Conservation (phyloP, 352 stramenopile genomes). For the Phytophthora citrophthora region DNA sequence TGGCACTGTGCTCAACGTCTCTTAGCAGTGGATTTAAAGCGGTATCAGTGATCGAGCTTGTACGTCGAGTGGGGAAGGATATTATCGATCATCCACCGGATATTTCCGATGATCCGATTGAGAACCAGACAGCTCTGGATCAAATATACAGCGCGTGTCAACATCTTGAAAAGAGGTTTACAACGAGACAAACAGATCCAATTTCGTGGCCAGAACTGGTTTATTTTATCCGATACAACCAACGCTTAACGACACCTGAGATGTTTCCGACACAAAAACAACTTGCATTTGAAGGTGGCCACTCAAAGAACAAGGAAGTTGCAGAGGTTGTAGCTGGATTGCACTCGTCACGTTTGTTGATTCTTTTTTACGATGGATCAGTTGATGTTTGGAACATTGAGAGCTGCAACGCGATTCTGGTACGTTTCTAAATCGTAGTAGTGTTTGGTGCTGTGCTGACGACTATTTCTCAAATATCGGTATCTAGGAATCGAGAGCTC, state of each 20-base stretch:
- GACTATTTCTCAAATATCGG: too few relatives aligned
- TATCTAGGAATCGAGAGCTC: slow-evolving; percentile 1
- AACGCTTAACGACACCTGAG: background rate
- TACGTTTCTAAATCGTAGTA: background rate
- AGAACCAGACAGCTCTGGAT: background rate
- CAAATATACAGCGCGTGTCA: slow-evolving; percentile 2
- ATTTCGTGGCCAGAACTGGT: slow-evolving; percentile 27
- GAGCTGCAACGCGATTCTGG: background rate
- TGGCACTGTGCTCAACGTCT: background rate
- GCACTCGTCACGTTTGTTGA: slow-evolving; percentile 6
- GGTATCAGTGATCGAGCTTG: slow-evolving; percentile 1
- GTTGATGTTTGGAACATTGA: slow-evolving; percentile 18
- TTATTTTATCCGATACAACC: slow-evolving; percentile 26
- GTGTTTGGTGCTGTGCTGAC: too few relatives aligned
- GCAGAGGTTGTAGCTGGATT: slow-evolving; percentile 21
- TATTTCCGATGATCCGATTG: slow-evolving; percentile 14
- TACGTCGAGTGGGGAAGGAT: slow-evolving; percentile 18
- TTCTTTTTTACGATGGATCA: slow-evolving; percentile 28
- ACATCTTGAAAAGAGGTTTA: slow-evolving; percentile 9
- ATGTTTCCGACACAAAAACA: too few relatives aligned
- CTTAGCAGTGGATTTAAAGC: slow-evolving; percentile 15
- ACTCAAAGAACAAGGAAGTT: slow-evolving; percentile 4
- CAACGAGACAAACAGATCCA: background rate
- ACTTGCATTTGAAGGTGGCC: too few relatives aligned
- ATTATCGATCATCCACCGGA: slow-evolving; percentile 11